Conservation (phyloP, 768 basidiomycete genomes). For the Xerocomus potaroensis region DNA sequence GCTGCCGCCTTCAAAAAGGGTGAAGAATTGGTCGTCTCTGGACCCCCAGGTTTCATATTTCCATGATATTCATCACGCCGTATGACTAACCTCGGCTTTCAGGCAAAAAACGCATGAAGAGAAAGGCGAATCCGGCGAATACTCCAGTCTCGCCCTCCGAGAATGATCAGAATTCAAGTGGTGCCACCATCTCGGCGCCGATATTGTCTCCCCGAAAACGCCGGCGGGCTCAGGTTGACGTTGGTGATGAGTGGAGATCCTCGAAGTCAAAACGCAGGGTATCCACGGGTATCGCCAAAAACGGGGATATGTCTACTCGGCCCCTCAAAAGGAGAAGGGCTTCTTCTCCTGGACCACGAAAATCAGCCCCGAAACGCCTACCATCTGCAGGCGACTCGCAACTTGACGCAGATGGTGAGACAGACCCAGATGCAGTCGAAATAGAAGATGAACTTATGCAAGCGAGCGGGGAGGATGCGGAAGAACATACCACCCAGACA, state of each 20-base stretch:
- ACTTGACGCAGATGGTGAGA: conserved; percentile 30
- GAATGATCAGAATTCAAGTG: conserved; percentile 7
- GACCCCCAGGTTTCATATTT: conserved; percentile 49
- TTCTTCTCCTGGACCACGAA: conserved; percentile 28
- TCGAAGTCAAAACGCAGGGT: conserved; percentile 8
- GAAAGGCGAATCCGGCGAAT: conserved; percentile 14
- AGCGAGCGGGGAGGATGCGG: conserved; percentile 18
- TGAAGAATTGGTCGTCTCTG: conserved; percentile 51
- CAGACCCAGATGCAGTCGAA: conserved; percentile 35
- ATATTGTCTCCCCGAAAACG: conserved; percentile 22
- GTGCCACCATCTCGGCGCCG: conserved; percentile 18
- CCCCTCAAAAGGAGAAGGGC: conserved; percentile 23
- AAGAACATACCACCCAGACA: conserved; percentile 10
- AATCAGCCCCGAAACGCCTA: conserved; percentile 11
- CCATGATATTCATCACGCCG: neutral
- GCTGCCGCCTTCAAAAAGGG: conserved; percentile 47
- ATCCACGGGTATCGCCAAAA: conserved; percentile 11
- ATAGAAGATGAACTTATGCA: conserved; percentile 34
- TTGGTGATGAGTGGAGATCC: conserved; percentile 8
- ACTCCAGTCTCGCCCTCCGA: conserved; percentile 5
- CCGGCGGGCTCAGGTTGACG: conserved; percentile 11
- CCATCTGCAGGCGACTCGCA: conserved; percentile 28
- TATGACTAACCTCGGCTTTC: conserved; percentile 1
- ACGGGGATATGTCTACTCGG: neutral
- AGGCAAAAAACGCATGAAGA: conserved; percentile 20